Evolutionary conservation across 139 green algal species (phyloP), one percentile per base, ranked within the genome.

Genomic region (Mesotaenium endlicherianum): DNA sequence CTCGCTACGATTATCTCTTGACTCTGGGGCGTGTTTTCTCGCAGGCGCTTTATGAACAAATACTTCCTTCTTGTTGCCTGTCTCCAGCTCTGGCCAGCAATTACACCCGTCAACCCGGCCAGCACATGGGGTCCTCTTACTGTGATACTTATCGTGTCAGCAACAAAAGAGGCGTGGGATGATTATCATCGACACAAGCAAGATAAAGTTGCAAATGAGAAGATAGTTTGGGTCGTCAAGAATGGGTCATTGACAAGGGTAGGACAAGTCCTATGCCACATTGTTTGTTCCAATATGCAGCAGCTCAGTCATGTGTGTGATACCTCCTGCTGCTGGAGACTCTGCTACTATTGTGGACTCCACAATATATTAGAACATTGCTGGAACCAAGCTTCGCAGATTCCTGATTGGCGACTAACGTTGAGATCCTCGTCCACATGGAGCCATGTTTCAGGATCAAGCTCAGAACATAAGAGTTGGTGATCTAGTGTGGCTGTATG

Each of bases 171-270:
- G 59, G 83, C 70, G 2, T 67, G 47, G 6, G 83, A 88, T 70
- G 83, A 88, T 74, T 79, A 75, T 20, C 26, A 74, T 8, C 49
- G 78, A n/a, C 44, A 87, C 36, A 50, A 75, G n/a, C 59, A 45
- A 20, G 83, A 88, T 39, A 86, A 88, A 50, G 41, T 74, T 68
- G 77, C 80, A n/a, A 86, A 88, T 44, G 42, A 83, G n/a, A 89
- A 69, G 69, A 6, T 85, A 5, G 34, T 72, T 16, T 84, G 77
- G 77, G 59, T 84, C 16, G 41, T 45, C 55, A 74, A 45, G 77
- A 82, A 84, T 49, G 59, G 59, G 31, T 53, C 30, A 16, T 72
- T 11, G 6, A 71, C 14, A 80, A 8, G 71, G 42, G 49, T 80
- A 76, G 31, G n/a, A 53, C 30, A 76, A 76, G 67, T 76, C 20